These are phyloP conservation scores for Oryza glumipatula DNA, from an alignment of 176 grass and related monocot genomes.

Conservation along the genomic window DNA sequence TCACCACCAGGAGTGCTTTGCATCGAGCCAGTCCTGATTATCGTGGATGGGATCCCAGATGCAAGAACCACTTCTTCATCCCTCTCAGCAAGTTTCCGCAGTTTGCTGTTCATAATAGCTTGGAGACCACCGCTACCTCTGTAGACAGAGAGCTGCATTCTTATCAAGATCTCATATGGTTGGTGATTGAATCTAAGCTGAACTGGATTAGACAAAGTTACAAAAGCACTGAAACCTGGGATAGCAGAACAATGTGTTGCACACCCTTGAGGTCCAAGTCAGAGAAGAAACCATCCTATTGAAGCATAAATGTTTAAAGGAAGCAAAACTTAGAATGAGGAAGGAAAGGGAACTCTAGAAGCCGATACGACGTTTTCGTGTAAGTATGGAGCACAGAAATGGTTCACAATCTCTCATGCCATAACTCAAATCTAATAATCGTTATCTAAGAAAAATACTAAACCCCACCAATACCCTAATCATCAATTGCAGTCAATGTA, in stretches of 20 bases:
- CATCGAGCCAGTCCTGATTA: conserved; percentile 74
- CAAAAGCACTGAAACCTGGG: conserved; percentile 66
- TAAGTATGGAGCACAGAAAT: not conserved
- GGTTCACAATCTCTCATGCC: not conserved
- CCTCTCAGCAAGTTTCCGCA: conserved; percentile 70
- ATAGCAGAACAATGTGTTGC: conserved; percentile 85
- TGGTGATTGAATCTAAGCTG: conserved; percentile 34
- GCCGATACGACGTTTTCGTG: not conserved
- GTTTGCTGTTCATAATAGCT: conserved; percentile 79
- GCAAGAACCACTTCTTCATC: conserved; percentile 76
- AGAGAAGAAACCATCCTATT: conserved; percentile 86
- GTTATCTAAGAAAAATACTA: not conserved
- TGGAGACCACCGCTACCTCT: conserved; percentile 78
- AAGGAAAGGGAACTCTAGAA: not conserved
- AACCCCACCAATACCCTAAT: conserved; percentile 8
- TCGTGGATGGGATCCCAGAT: conserved; percentile 76
- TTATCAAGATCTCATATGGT: conserved; percentile 69
- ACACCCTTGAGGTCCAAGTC: conserved; percentile 61
- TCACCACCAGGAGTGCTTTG: conserved; percentile 70
- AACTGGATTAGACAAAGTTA: conserved; percentile 21
- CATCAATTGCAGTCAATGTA: not conserved
- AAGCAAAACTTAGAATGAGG: not conserved
- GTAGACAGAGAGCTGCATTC: conserved; percentile 78
- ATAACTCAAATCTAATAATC: not conserved
- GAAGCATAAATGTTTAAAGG: conserved; percentile 29